phyloP scores from a whole-genome alignment of 805 yeast species.

The Schizosaccharomyces octosporus region DNA sequence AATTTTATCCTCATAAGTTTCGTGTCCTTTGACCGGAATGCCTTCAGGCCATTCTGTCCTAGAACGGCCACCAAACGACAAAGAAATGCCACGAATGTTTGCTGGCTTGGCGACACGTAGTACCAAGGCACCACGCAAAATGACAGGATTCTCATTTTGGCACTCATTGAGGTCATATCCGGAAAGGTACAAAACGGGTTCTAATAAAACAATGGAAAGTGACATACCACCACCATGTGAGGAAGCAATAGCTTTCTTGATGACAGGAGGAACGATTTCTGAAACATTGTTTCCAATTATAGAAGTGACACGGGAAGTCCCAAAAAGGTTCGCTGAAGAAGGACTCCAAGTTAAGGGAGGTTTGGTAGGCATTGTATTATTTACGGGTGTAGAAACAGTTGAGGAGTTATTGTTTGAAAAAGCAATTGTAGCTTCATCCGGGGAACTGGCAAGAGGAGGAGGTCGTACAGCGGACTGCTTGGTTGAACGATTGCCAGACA shows the following conservation, averaged over 20 bases:
- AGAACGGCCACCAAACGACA: conserved; percentile 41
- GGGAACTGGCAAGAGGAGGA: too few species aligned
- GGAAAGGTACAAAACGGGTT: conserved; percentile 52
- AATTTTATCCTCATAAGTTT: conserved; percentile 37
- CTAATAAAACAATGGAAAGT: conserved; percentile 53
- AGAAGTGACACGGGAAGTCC: not conserved
- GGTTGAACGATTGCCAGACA: too few species aligned
- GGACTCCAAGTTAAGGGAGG: not conserved
- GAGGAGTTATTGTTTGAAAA: too few species aligned
- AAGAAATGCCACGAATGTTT: conserved; percentile 36
- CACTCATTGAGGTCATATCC: conserved; percentile 53
- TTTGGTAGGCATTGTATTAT: not conserved
- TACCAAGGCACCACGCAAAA: conserved; percentile 58
- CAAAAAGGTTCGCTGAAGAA: not conserved
- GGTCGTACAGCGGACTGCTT: too few species aligned
- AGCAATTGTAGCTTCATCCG: too few species aligned
- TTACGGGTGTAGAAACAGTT: not conserved
- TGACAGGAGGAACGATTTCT: not conserved
- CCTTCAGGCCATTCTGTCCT: conserved; percentile 97
- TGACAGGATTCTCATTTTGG: conserved; percentile 43
- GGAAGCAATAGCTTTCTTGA: conserved; percentile 9
- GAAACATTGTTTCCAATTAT: conserved; percentile 1
- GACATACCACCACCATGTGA: conserved; percentile 27
- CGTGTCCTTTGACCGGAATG: conserved; percentile 65
- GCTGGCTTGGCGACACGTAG: conserved; percentile 46